Evolutionary conservation across 768 basidiomycete genomes (phyloP), one percentile per base, ranked within the genome.

Genomic region (Leccinum fibrillosum): DNA sequence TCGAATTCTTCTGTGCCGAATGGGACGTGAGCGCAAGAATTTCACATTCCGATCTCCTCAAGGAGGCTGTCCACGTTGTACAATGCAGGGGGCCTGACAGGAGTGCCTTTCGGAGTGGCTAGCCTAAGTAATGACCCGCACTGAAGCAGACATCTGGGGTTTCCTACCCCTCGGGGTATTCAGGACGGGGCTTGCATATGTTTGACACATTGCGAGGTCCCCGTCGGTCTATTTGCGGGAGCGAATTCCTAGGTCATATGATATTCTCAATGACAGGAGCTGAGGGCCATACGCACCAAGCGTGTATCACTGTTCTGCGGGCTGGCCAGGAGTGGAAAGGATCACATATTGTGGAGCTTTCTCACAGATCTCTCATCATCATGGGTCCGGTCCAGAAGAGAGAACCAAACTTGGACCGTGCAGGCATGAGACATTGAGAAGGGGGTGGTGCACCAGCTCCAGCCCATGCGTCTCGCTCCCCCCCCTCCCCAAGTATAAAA

Each of bases 11-110:
- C 42, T 44, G 5, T 44, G 34, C 26, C 52, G 37, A 49, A 45
- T 30, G 10, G 49, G 48, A 23, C 21, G 39, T 39, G 44, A 47
- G 55, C 54, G 23, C 44, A 51, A 58, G 2, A 9, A 17, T 58
- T 61, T 70, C 57, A 64, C 60, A 56, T 54, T 57, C 67, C 60
- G 57, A 65, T 59, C 55, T 37, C 23, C 57, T 59, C 59, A 13
- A 61, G 54, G 56, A 62, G 49, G 56, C 23, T 6, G 45, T 53
- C 51, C 63, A 65, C 49, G 59, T 57, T 49, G 63, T 58, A 61
- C 59, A 47, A 7, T 11, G 26, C 30, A 42, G 26, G 54, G 55
- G 44, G 51, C 49, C 44, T 51, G 35, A 30, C 55, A 57, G 2
- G 55, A 50, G 56, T 54, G 5, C 51, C 61, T 48, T 50, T 45